Base-by-base conservation (phyloP, 768 basidiomycete species). In the Termitomyces heimii region DNA sequence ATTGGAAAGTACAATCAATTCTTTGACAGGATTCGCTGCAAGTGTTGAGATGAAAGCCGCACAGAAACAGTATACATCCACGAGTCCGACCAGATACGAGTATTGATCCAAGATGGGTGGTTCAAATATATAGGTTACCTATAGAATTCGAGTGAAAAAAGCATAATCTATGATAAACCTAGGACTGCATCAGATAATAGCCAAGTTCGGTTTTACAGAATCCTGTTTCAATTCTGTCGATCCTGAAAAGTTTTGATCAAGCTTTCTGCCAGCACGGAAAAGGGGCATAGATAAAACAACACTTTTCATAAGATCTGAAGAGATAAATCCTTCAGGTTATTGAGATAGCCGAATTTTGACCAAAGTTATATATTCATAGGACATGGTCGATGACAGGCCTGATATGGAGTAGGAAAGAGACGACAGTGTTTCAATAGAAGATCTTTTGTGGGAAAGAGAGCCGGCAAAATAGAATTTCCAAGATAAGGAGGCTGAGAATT, bases 291-390 rank as follows among this genome's bases (percentile, higher is more conserved):
- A 32, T 35, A 18, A 14, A n/a, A 51, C 47, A 60, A 29, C n/a
- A 56, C 52, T 40, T 60, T 60, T 55, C 55, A 60, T 28, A 56
- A 4, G 14, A 54, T 32, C 22, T 60, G 52, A 12, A 56, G 48
- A 39, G 28, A 31, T 31, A 35, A 51, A 43, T 57, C 55, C 9
- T 44, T 16, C 24, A 54, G 31, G 8, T 18, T 22, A 24, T 60
- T 53, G 35, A 57, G 55, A 20, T 54, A 57, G 52, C 57, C 48
- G 7, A 47, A 54, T 28, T 46, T 50, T 54, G 59, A 32, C 55
- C 60, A 20, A 60, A 60, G 26, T 60, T 55, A 29, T 52, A 48
- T 12, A 57, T 55, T 14, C 48, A 48, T 6, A 57, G 48, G 42
- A 60, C 53, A 22, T 60, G 52, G 37, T 57, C 48, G 1, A 48